Conservation (phyloP, 2,329 filamentous ascomycete species). For the Botrytis cinerea region DNA sequence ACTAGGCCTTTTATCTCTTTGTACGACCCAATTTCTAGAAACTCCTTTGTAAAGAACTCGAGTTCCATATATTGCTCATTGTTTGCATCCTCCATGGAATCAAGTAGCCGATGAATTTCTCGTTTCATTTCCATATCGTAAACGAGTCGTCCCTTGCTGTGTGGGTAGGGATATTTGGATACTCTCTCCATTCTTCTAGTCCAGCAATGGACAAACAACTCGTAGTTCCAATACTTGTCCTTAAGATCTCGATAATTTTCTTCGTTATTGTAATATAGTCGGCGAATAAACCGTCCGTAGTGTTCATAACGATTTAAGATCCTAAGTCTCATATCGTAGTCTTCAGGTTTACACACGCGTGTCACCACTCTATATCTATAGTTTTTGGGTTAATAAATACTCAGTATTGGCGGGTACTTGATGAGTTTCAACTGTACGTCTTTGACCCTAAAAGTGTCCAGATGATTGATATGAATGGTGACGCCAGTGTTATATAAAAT, state of each 20-base stretch:
- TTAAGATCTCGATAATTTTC: not conserved
- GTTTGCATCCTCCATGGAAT: not conserved
- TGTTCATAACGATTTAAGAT: not conserved
- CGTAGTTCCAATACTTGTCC: not conserved
- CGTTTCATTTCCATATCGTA: not conserved
- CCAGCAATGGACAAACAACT: not conserved
- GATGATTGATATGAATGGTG: not conserved
- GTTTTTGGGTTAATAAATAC: not conserved
- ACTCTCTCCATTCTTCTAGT: rapidly evolving
- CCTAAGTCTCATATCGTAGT: not conserved
- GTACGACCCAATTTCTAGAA: not conserved
- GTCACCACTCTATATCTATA: not conserved
- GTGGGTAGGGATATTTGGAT: not conserved
- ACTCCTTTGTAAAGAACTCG: no score
- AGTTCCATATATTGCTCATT: not conserved
- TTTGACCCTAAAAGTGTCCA: not conserved
- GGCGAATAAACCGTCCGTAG: not conserved
- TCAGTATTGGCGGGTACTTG: not conserved
- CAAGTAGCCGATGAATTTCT: not conserved
- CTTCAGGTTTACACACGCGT: no score
- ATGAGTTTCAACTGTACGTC: not conserved
- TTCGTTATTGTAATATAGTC: not conserved
- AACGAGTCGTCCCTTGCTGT: not conserved
- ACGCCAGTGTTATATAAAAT: not conserved
- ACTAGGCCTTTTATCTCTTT: not conserved